Percentiles rank a stretch among this genome's conserved stretches.
These are phyloP conservation scores for Carex parvula DNA, from an alignment of 176 grass and related monocot species.

Conservation along the genomic window DNA sequence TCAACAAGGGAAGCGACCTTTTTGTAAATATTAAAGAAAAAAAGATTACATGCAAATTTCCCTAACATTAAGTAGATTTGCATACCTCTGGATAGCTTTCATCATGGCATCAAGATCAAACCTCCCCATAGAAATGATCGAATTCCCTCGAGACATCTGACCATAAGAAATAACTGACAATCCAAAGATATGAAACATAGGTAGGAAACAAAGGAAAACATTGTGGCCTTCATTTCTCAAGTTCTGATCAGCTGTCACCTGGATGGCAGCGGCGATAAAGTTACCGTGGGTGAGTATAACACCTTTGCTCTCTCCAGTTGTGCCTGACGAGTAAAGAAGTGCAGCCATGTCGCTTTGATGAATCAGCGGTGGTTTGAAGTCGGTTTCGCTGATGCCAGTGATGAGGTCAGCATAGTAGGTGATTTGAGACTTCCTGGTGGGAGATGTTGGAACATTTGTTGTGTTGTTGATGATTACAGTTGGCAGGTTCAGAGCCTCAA, in stretches of 20 bases:
- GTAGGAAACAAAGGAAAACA: slow-evolving; percentile 90
- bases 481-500: slow-evolving; percentile 40
- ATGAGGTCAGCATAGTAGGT: slow-evolving; percentile 55
- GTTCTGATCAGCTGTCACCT: slow-evolving; percentile 68
- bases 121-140: slow-evolving; percentile 54
- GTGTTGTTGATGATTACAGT: slow-evolving; percentile 49
- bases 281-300: slow-evolving; percentile 86
- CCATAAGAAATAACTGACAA: slow-evolving; percentile 57
- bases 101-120: slow-evolving; percentile 62
- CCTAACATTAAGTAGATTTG: not conserved
- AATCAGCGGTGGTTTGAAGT: slow-evolving; percentile 42
- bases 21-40: no score
- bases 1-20: not conserved
- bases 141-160: slow-evolving; percentile 69
- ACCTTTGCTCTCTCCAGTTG: slow-evolving; percentile 89
- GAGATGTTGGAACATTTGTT: not conserved
- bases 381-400: slow-evolving; percentile 18
- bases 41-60: not conserved
- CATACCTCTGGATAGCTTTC: slow-evolving; percentile 43
- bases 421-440: slow-evolving; percentile 21
- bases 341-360: slow-evolving; percentile 55
- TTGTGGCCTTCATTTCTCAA: slow-evolving; percentile 48
- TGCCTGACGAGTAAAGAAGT: slow-evolving; percentile 92
- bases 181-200: slow-evolving; percentile 98
- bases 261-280: slow-evolving; percentile 53